Evolutionary conservation across 805 yeast species (phyloP).

Genomic region (Ogataea pini): DNA sequence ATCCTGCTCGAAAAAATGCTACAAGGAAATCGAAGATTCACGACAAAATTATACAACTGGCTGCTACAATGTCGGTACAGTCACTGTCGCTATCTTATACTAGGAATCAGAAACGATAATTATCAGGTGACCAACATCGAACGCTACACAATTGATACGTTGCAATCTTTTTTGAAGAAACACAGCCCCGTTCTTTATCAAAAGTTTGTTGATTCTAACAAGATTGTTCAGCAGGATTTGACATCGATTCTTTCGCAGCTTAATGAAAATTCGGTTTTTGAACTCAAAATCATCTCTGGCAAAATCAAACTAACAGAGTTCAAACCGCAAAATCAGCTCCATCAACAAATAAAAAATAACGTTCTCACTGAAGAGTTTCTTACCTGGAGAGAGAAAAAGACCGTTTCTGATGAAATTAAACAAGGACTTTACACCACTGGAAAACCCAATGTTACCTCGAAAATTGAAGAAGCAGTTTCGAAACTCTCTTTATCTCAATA

Average conservation of each 20-base stretch:
- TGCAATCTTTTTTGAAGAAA: conserved; percentile 5
- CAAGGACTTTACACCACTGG: neutral
- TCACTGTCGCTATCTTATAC: conserved; percentile 1
- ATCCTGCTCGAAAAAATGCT: neutral
- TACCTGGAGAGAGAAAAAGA: conserved; percentile 11
- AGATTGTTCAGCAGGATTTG: neutral
- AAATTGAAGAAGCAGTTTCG: neutral
- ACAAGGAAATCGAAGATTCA: neutral
- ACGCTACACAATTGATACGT: neutral
- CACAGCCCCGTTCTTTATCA: neutral
- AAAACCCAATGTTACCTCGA: neutral
- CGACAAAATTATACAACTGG: conserved; percentile 6
- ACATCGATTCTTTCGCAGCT: neutral
- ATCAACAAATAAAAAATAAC: conserved; percentile 4
- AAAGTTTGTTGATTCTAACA: conserved; percentile 1
- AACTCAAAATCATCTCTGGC: neutral
- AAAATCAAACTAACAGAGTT: neutral
- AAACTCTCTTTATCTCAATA: neutral
- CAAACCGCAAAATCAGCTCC: neutral
- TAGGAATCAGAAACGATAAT: conserved; percentile 9
- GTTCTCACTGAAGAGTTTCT: conserved; percentile 9
- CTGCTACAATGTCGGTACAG: conserved; percentile 14
- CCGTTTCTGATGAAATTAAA: conserved; percentile 6
- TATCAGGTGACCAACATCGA: conserved; percentile 1
- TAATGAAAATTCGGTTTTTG: conserved; percentile 2